These are phyloP conservation scores for Soucietia sequanensis DNA, from an alignment of 805 yeast species.

Conservation along the genomic window DNA sequence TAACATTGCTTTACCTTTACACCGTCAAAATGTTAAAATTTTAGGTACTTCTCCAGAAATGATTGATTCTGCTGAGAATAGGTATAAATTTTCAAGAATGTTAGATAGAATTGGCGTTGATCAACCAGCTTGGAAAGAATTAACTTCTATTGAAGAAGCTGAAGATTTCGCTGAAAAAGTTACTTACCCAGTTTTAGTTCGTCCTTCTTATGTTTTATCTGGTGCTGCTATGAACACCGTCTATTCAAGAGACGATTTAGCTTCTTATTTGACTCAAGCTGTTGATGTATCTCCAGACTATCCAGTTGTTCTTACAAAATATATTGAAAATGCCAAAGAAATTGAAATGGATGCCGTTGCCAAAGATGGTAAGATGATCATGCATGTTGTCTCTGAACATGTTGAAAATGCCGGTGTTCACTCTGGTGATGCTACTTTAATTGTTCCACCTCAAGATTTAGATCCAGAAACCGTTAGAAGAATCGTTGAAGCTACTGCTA, in stretches of 20 bases:
- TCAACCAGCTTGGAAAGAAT: conserved; percentile 99
- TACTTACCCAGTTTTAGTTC: conserved; percentile 90
- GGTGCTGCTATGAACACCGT: conserved; percentile 99
- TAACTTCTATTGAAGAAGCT: conserved; percentile 90
- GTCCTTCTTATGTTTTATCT: conserved; percentile 95
- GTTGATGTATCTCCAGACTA: conserved; percentile 97
- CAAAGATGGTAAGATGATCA: conserved; percentile 85
- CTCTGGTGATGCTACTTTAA: conserved; percentile 97
- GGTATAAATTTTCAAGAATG: conserved; percentile 97
- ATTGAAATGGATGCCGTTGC: conserved; percentile 99
- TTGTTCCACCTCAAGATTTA: conserved; percentile 95
- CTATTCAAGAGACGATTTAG: conserved; percentile 84
- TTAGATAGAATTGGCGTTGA: conserved; percentile 94
- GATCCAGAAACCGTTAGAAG: conserved; percentile 88
- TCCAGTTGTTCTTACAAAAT: conserved; percentile 96
- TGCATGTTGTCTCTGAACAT: conserved; percentile 98
- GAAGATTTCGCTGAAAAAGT: conserved; percentile 88
- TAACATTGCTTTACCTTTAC: conserved; percentile 89
- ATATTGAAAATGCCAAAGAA: conserved; percentile 95
- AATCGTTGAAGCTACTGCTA: conserved; percentile 93
- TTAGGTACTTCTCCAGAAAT: conserved; percentile 97
- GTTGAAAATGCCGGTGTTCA: conserved; percentile 99
- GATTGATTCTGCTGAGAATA: conserved; percentile 97
- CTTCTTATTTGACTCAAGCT: conserved; percentile 85
- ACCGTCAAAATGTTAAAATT: conserved; percentile 92